phyloP scores from a whole-genome alignment of 108 stramenopile genomes.

The Fistulifera pelliculosa region DNA sequence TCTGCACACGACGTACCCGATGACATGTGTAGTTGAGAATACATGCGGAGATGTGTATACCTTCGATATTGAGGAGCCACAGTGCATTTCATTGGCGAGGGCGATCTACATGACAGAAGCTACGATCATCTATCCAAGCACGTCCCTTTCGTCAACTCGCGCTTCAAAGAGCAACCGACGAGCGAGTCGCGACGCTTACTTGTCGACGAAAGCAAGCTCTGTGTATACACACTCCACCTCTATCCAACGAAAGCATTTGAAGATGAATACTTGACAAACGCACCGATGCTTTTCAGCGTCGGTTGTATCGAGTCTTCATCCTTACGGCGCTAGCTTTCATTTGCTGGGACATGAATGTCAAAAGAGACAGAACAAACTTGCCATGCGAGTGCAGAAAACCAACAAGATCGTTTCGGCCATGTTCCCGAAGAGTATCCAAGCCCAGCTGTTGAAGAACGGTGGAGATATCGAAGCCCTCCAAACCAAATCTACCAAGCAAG shows the following conservation, averaged over 20 bases:
- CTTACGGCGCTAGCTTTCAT: slow-evolving; percentile 18
- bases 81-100: slow-evolving; percentile 32
- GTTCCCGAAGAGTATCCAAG: slow-evolving; percentile 15
- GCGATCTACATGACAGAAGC: slow-evolving; percentile 33
- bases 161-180: not conserved
- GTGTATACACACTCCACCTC: slow-evolving; percentile 17
- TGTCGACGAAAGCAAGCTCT: not conserved
- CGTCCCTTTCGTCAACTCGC: not conserved
- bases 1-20: too few relatives aligned
- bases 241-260: slow-evolving; percentile 56
- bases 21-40: not conserved
- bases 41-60: slow-evolving; percentile 12
- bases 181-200: slow-evolving; percentile 1
- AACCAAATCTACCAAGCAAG: not conserved
- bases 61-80: slow-evolving; percentile 22
- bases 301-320: slow-evolving; percentile 34
- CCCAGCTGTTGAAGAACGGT: slow-evolving; percentile 9
- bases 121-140: slow-evolving; percentile 14
- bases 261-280: slow-evolving; percentile 28
- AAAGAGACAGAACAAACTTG: slow-evolving; percentile 7
- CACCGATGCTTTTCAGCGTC: slow-evolving; percentile 28
- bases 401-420: slow-evolving; percentile 13
- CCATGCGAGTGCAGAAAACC: not conserved
- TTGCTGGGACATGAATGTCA: slow-evolving; percentile 21
- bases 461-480: not conserved